Base-by-base conservation (phyloP, 2,329 filamentous ascomycete genomes). In the Neopestalotiopsis clavispora region DNA sequence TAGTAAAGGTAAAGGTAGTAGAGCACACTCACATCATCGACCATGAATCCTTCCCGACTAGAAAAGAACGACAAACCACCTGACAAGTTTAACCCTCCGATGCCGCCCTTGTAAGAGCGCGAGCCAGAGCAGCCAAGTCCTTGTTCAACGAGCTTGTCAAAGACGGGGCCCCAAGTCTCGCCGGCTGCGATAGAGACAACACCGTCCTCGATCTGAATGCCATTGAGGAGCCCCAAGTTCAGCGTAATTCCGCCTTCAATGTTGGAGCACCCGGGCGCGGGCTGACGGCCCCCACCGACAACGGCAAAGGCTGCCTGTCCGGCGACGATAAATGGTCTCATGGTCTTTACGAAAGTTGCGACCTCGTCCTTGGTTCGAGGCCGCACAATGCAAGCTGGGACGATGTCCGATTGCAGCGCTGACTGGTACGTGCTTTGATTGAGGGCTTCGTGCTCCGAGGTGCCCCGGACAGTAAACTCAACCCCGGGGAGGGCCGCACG, bases 161-260 rank as follows among this genome's bases (percentile, higher is more conserved):
- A 49, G 1, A 64, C 61, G 0, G 38, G 12, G 14, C 12, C 20
- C 61, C 40, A 64, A 10, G 67, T 70, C 45, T 72, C 68, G 0
- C 73, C 72, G n/a, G 67, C 69, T 3, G 59, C 69, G 17, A 74
- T 72, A 32, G 68, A 42, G 2, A 72, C 71, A 1, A 63, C 13
- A 4, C 62, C 69, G 23, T 67, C 60, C 14, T 72, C 72, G 6
- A 74, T n/a, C 7, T 5, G 42, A 34, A 74, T 68, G 5, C 69
- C 70, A 28, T 71, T 70, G 4, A 74, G 68, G 4, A 65, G 58
- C 13, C 70, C 67, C 67, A 70, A 68, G n/a, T 74, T 71, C 57
- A 75, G 69, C 5, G 71, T 73, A n/a, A 74, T 34, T n/a, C 71
- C 72, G 4, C 58, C 30, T n/a, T 72, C 58, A 3, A 73, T 60